These are phyloP conservation scores for Termitomyces sp. DNA, from an alignment of 768 basidiomycete species.

Conservation along the genomic window DNA sequence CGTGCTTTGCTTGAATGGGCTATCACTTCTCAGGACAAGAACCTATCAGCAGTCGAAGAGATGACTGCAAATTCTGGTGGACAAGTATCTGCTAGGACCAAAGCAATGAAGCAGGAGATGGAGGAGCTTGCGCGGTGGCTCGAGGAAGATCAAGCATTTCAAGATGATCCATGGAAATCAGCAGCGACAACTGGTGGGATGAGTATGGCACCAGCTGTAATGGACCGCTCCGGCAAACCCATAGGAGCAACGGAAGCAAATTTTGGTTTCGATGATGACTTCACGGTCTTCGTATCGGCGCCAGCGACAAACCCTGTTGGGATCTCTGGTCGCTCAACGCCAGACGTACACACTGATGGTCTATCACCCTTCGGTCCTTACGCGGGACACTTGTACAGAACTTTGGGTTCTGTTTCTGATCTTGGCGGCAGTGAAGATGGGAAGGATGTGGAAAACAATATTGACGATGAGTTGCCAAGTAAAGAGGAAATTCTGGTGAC, in stretches of 20 bases:
- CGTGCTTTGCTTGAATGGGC: conserved; percentile 36
- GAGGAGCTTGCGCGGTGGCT: conserved; percentile 60
- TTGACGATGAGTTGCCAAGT: conserved; percentile 35
- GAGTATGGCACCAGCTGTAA: conserved; percentile 19
- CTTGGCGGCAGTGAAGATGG: conserved; percentile 39
- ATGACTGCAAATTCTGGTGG: conserved; percentile 9
- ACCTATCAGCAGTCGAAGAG: conserved; percentile 18
- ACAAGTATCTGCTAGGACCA: conserved; percentile 20
- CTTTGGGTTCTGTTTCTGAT: conserved; percentile 56
- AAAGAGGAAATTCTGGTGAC: conserved; percentile 42
- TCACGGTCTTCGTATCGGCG: conserved; percentile 70
- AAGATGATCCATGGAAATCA: conserved; percentile 36
- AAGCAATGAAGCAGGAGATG: conserved; percentile 43
- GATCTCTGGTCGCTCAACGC: conserved; percentile 19
- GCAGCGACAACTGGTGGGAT: conserved; percentile 23
- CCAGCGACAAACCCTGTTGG: conserved; percentile 18
- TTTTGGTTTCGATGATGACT: conserved; percentile 71
- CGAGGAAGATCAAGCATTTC: conserved; percentile 37
- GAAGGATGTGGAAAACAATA: conserved; percentile 16
- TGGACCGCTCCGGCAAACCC: conserved; percentile 7
- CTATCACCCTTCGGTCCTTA: conserved; percentile 13
- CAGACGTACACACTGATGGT: conserved; percentile 14
- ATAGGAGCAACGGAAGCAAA: neutral
- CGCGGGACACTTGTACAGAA: conserved; percentile 33
- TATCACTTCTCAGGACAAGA: conserved; percentile 30